Conservation (phyloP, 179 eudicot species). For the Heliamphora pulchella region DNA sequence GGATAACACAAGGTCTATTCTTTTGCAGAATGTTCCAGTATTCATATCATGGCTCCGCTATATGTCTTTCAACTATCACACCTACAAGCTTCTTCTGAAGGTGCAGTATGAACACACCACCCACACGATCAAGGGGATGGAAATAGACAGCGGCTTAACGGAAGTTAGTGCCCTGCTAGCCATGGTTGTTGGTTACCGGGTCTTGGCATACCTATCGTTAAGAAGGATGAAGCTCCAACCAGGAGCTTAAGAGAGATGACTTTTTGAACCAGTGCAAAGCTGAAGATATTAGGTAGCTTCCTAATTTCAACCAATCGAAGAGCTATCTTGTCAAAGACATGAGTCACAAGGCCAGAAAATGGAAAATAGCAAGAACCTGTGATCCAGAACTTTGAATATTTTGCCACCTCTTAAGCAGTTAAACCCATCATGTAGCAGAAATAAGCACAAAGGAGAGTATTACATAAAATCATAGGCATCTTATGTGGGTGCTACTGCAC, state of each 20-base stretch:
- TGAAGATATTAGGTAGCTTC: not conserved
- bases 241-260: slow-evolving; percentile 16
- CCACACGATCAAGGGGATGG: slow-evolving; percentile 29
- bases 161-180: slow-evolving; percentile 53
- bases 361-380: not conserved
- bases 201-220: slow-evolving; percentile 71
- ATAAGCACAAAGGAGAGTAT: not conserved
- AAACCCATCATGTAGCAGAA: not conserved
- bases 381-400: not conserved
- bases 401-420: not conserved
- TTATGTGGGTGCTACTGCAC: not conserved
- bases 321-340: not conserved
- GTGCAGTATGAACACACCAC: slow-evolving; percentile 55
- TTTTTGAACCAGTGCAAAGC: not conserved
- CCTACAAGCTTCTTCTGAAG: slow-evolving; percentile 80
- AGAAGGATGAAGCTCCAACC: slow-evolving; percentile 39
- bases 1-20: not conserved
- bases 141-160: slow-evolving; percentile 47
- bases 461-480: not conserved
- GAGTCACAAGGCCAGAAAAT: not conserved
- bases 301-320: not conserved
- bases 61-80: slow-evolving; percentile 84
- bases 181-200: slow-evolving; percentile 83
- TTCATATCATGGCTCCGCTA: slow-evolving; percentile 88
- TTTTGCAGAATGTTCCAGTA: slow-evolving; percentile 71